Percentiles rank a stretch among this genome's conserved stretches.
These are phyloP conservation scores for Magnaporthiopsis incrustans DNA, from an alignment of 2,329 filamentous ascomycete species.

Conservation along the genomic window DNA sequence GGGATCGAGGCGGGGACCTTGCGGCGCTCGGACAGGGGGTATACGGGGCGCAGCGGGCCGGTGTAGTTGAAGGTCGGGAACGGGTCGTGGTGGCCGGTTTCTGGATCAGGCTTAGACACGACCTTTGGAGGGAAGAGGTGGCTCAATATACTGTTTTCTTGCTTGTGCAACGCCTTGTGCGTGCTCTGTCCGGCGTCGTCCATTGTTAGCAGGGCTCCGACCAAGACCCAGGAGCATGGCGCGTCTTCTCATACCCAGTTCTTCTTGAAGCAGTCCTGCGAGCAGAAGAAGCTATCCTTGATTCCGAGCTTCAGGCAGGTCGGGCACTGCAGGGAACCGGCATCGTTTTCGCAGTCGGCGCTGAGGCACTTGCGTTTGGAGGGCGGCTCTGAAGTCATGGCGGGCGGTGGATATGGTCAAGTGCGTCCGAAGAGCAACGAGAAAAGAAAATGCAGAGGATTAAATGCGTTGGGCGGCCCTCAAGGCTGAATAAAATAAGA, in stretches of 20 bases:
- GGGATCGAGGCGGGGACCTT: slow-evolving; percentile 71
- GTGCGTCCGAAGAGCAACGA: not conserved
- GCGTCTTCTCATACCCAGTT: slow-evolving; percentile 69
- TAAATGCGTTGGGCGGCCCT: not conserved
- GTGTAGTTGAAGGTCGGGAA: slow-evolving; percentile 83
- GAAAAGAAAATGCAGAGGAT: not conserved
- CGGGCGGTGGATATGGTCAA: slow-evolving; percentile 11
- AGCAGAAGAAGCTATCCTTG: slow-evolving; percentile 92
- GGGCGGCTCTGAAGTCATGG: slow-evolving; percentile 41
- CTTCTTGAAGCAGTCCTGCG: slow-evolving; percentile 96
- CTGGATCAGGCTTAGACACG: slow-evolving; percentile 87
- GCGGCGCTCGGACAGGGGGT: slow-evolving; percentile 67
- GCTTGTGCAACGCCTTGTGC: slow-evolving; percentile 81
- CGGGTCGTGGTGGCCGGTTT: slow-evolving; percentile 82
- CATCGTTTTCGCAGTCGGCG: slow-evolving; percentile 77
- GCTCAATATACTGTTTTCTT: slow-evolving; percentile 66
- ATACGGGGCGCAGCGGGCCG: slow-evolving; percentile 76
- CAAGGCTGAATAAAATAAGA: not conserved
- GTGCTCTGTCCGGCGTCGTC: slow-evolving; percentile 45
- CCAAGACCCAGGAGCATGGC: slow-evolving; percentile 9
- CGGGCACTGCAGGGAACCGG: slow-evolving; percentile 81
- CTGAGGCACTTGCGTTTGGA: slow-evolving; percentile 68
- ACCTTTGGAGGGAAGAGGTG: slow-evolving; percentile 69
- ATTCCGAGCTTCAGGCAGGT: slow-evolving; percentile 85
- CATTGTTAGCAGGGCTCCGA: not conserved